Evolutionary conservation across 768 basidiomycete genomes (phyloP), one percentile per base, ranked within the genome.

Genomic region (Boletellus sp.): DNA sequence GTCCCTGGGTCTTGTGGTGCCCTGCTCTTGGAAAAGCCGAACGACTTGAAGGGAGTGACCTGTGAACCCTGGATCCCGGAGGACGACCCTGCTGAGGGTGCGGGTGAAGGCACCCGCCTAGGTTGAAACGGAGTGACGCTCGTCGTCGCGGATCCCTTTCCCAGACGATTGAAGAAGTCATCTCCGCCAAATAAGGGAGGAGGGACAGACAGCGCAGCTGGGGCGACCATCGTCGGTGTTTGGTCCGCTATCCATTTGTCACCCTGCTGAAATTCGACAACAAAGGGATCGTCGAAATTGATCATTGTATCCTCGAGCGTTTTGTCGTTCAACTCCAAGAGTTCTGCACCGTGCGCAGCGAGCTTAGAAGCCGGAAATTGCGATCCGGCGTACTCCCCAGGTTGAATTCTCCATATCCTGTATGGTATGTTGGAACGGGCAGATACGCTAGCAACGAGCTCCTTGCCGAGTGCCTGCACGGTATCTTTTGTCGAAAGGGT

Each of bases 241-340:
- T 51, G 60, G 40, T 80, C 76, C 3, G 78, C 70, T 19, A 83
- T 60, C 88, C 88, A 92, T 16, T 72, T 71, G 37, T 74, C 77
- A n/a, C 72, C 59, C 32, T 69, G 62, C 59, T 81, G 79, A 61
- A 85, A 78, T 58, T 96, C 93, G n/a, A 93, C 79, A 1, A 84
- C 80, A 66, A 94, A 85, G 1, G 75, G 71, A 60, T 93, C 90
- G 22, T 79, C 84, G 3, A 74, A 72, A 50, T 80, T 72, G 24
- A 88, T 72, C 36, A 74, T 66, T 3, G 74, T 77, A 22, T 86
- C 85, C 41, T 81, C 82, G 13, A 90, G 66, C 0, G 76, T 77
- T 56, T 71, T 74, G 39, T 75, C 65, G 43, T 68, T 74, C 51
- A 56, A 55, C 31, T 72, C 71, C 7, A 84, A 54, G 35, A 82